Evolutionary conservation across 371 early-diverging fungal species (phyloP), one percentile per base, ranked within the genome.

Genomic region (Capillidium rhysosporum): DNA sequence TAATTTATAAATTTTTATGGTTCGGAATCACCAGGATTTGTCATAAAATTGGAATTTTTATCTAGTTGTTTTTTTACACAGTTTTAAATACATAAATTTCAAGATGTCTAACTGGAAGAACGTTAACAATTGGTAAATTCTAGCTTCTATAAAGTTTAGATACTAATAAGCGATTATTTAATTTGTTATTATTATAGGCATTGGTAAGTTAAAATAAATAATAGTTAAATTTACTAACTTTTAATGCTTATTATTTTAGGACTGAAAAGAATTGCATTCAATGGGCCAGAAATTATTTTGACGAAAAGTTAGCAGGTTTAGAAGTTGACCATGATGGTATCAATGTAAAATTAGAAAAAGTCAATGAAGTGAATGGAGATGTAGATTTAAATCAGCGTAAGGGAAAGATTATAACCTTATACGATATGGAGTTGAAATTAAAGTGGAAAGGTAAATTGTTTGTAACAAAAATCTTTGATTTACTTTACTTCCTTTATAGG

Each of bases 301-400:
- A 29, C 3, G 38, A 28, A 4, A 51, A 51, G 20, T 39, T 51
- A n/a, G 28, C 10, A 38, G 40, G 38, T 5, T 23, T 51, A n/a
- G 64, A 70, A 24, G 62, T 64, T 21, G 65, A 74, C 40, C 52
- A 63, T 31, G 69, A 70, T 38, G 80, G 75, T 0, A 59, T 68
- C 24, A 64, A 55, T 1, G 80, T 82, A 24, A 61, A 65, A 29
- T 75, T 80, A 39, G 63, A 65, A 16, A 68, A 71, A 16, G 67
- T 89, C 18, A 64, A 69, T 47, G 68, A 72, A 2, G 76, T 86
- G 30, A 69, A 63, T 1, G 92, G 92, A 18, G 94, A 93, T 65
- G 85, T 76, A 7, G 88, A 89, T 52, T 66, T 93, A 46, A 89
- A 87, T 69, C 85, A 87, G 69, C 76, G 94, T 57, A 93, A 93